phyloP scores from a whole-genome alignment of 1,139 yeast species.

The Geotrichum cucujoidarum region DNA sequence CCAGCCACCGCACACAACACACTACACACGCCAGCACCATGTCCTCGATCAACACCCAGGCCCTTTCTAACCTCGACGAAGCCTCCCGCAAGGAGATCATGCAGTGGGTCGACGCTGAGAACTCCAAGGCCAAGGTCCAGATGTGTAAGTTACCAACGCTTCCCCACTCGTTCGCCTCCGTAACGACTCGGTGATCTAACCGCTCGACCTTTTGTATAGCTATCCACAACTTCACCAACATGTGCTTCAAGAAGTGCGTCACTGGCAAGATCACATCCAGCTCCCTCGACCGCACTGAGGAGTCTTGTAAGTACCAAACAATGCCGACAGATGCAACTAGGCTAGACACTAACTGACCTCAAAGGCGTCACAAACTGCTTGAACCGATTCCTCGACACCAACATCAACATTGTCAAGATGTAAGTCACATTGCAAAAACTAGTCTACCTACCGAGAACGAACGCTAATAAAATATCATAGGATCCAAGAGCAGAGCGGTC shows the following conservation, averaged over 20 bases:
- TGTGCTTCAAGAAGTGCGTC: constrained; percentile 86
- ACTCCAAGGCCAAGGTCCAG: constrained; percentile 84
- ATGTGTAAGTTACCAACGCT: constrained; percentile 39
- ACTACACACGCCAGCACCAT: constrained; percentile 35
- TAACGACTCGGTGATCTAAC: background rate
- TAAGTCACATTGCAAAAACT: constrained; percentile 24
- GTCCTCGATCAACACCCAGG: constrained; percentile 58
- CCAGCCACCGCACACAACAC: no score
- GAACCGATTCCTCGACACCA: constrained; percentile 80
- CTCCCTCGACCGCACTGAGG: constrained; percentile 55
- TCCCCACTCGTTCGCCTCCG: background rate
- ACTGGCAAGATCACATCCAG: constrained; percentile 47
- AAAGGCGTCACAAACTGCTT: constrained; percentile 61
- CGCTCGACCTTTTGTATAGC: constrained; percentile 37
- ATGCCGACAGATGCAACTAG: background rate
- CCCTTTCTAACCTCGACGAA: constrained; percentile 64
- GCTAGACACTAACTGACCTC: background rate
- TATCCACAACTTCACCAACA: constrained; percentile 79
- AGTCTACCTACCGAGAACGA: background rate
- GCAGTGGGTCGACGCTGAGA: constrained; percentile 74
- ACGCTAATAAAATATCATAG: no score
- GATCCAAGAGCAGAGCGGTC: constrained; percentile 2
- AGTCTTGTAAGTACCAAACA: constrained; percentile 45
- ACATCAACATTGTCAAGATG: constrained; percentile 74
- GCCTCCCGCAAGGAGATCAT: constrained; percentile 67